Base-by-base conservation (phyloP, 2,329 filamentous ascomycete species). In the Phoma sp. region DNA sequence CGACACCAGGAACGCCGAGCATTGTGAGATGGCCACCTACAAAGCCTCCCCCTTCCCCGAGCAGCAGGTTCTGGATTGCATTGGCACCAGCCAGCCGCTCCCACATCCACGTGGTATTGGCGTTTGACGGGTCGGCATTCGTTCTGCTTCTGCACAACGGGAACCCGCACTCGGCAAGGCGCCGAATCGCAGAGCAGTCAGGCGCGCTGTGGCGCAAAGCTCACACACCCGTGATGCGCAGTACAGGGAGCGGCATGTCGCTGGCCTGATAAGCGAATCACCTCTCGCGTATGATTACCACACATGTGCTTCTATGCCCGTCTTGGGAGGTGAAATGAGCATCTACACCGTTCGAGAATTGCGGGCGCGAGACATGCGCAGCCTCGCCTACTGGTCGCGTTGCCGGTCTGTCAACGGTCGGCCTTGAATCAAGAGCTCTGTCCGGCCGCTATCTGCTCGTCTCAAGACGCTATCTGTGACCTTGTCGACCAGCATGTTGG, bases 281-380 rank as follows among this genome's bases (percentile, higher is more conserved):
- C 4, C 8, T 33, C 25, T 56, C 53, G 47, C 47, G 22, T 56
- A 27, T 38, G 32, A 51, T 51, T 51, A 47, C 53, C 33, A 31
- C 37, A 56, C 47, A 38, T 29, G 38, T 39, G 38, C 46, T 47
- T 33, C 53, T 51, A 47, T 51, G 13, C 53, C 53, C 53, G 53
- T 47, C 53, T 51, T 38, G 43, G 53, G 43, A 56, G 53, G 53
- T 56, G 48, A 25, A 43, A 35, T 38, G 27, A 43, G 37, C 15
- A 19, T 43, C 15, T 47, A 38, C 35, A 47, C 43, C 37, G 43
- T 53, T 47, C 17, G 43, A 47, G 49, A n/a, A 41, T 33, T 47
- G 24, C 43, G n/a, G 31, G 53, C 47, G 22, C 27, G 32, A 47
- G 53, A 51, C 43, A 47, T 51, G 37, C 25, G 32, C 44, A 48